Percentiles rank a stretch among this genome's conserved stretches.
These are phyloP conservation scores for Boletus vinaceobasis DNA, from an alignment of 768 basidiomycete genomes.

Conservation along the genomic window DNA sequence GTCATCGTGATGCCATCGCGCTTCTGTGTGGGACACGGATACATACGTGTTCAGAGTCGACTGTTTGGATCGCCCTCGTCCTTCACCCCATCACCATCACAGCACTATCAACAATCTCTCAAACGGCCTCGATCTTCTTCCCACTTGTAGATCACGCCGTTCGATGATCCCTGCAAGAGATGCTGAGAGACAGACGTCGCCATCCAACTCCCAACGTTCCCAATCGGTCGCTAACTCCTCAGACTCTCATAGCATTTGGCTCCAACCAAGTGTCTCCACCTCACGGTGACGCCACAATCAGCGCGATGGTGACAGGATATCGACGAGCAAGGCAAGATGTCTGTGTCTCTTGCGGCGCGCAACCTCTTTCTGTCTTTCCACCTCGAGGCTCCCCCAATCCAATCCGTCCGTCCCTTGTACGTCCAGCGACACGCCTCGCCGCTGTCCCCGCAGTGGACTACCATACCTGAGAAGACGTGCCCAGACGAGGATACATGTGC, in stretches of 20 bases:
- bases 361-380: background rate
- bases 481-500: background rate
- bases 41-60: background rate
- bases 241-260: background rate
- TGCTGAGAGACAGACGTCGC: background rate
- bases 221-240: background rate
- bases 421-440: background rate
- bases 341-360: background rate
- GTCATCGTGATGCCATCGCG: background rate
- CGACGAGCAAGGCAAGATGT: background rate
- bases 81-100: background rate
- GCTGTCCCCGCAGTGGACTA: conserved; percentile 4
- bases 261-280: too few relatives aligned
- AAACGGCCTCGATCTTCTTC: background rate
- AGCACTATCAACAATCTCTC: background rate
- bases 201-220: background rate
- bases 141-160: background rate
- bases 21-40: background rate
- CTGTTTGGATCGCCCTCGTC: background rate
- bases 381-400: background rate
- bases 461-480: conserved; percentile 8
- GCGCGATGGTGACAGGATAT: background rate
- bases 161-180: background rate
- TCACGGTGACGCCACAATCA: too few relatives aligned
- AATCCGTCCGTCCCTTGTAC: background rate